Percentiles rank a stretch among this genome's conserved stretches.
These are phyloP conservation scores for Fraxinus angustifolia DNA, from an alignment of 305 asterid species.

Conservation along the genomic window DNA sequence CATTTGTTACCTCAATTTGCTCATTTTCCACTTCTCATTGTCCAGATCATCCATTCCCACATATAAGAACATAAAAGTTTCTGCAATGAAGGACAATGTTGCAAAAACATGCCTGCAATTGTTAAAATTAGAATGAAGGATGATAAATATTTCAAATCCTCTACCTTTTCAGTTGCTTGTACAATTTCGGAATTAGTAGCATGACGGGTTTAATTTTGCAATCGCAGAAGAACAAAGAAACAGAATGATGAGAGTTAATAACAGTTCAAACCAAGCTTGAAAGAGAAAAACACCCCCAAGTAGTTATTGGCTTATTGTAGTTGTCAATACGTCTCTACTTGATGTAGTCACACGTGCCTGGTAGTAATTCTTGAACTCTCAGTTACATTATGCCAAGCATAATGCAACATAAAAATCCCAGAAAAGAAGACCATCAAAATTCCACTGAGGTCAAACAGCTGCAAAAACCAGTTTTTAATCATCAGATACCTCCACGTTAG, in stretches of 20 bases:
- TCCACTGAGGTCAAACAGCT: slow-evolving; percentile 74
- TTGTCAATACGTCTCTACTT: background rate
- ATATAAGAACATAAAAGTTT: slow-evolving; percentile 51
- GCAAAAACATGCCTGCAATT: slow-evolving; percentile 80
- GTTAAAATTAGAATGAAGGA: slow-evolving; percentile 7
- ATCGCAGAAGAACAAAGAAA: background rate
- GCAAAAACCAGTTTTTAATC: slow-evolving; percentile 17
- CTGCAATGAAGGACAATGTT: slow-evolving; percentile 62
- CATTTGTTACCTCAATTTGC: slow-evolving; percentile 52
- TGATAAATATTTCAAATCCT: background rate
- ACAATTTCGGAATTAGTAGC: background rate
- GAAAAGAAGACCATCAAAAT: slow-evolving; percentile 84
- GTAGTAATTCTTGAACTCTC: slow-evolving; percentile 81
- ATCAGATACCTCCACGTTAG: background rate
- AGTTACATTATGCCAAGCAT: slow-evolving; percentile 88
- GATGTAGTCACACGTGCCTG: slow-evolving; percentile 33
- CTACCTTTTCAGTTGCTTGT: background rate
- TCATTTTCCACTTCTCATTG: slow-evolving; percentile 75
- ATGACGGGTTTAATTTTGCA: background rate
- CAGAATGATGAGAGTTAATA: background rate
- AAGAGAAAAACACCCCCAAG: background rate
- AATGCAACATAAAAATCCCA: slow-evolving; percentile 89
- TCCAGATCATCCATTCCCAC: slow-evolving; percentile 96
- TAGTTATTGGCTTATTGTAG: background rate
- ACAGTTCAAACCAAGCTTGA: background rate